phyloP scores from a whole-genome alignment of 352 stramenopile genomes.

The Hyaloperonospora brassicae region DNA sequence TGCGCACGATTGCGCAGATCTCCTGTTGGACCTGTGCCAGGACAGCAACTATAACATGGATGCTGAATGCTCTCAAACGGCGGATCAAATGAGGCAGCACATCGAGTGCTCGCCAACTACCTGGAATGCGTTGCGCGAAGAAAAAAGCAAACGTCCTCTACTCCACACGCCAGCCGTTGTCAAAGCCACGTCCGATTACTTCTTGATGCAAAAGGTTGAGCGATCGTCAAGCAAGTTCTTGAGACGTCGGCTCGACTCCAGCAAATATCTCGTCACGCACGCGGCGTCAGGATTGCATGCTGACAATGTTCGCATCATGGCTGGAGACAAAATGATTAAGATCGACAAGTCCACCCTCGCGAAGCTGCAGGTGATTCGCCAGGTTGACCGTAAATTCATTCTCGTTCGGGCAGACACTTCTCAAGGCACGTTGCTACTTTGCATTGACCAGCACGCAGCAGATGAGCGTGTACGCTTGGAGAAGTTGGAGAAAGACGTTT shows the following conservation, averaged over 20 bases:
- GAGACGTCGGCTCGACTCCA: constrained; percentile 3
- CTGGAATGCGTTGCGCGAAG: not conserved
- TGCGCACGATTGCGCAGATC: constrained; percentile 18
- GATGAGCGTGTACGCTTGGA: constrained; percentile 86
- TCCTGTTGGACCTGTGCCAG: constrained; percentile 13
- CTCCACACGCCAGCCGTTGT: not conserved
- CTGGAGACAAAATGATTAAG: constrained; percentile 29
- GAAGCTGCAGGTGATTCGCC: constrained; percentile 64
- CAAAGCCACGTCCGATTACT: constrained; percentile 16
- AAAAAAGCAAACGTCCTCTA: not conserved
- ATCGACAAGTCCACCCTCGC: constrained; percentile 65
- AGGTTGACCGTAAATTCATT: constrained; percentile 90
- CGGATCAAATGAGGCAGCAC: not conserved
- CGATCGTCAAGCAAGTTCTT: constrained; percentile 3
- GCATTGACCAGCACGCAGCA: constrained; percentile 88
- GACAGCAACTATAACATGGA: not conserved
- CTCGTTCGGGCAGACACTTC: constrained; percentile 40
- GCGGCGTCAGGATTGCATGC: constrained; percentile 23
- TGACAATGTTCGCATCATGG: constrained; percentile 26
- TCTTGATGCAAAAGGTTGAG: not conserved
- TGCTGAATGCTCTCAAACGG: not conserved
- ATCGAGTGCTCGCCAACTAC: too few relatives aligned
- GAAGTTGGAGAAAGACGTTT: constrained; percentile 62
- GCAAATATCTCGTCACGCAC: constrained; percentile 3
- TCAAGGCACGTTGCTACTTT: constrained; percentile 41